Evolutionary conservation across 2,329 filamentous ascomycete genomes (phyloP), one percentile per base, ranked within the genome.

Genomic region (Venturia carpophila): DNA sequence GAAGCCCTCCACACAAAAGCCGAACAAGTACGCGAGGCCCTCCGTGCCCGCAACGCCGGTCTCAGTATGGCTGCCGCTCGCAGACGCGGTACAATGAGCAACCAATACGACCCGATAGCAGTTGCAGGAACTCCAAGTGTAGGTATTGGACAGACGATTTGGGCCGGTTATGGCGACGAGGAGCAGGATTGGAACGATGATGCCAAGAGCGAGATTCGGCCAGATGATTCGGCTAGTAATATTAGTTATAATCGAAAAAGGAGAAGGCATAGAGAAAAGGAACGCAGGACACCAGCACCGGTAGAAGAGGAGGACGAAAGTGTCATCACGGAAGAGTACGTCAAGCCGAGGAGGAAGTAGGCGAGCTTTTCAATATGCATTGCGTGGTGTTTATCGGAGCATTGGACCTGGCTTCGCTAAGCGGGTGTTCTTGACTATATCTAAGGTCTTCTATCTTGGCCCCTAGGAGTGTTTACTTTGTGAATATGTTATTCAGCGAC

Each of bases 1-100:
- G 93, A 97, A 77, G 86, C 85, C 37, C 81, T 97, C n/a, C 93
- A 97, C 73, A 84, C 86, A 69, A 88, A 88, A 71, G 93, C 93
- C 1, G 92, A 97, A 77, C 76, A 82, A 21, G 90, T 97, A 19
- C 87, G 93, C 5, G 87, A 85, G 27, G 85, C 88, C 0, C 81
- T 97, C 5, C 88, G 92, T 6, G 89, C 94, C 73, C 89, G 93
- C 49, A 87, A 88, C 17, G 91, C 91, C 0, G 92, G 91, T 1
- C 79, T 97, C 79, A 79, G 86, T 76, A 75, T 82, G 84, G 73
- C 87, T 80, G 77, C 85, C 77, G 76, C 86, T 80, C 67, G 82
- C 77, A 68, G 82, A 74, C 68, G 87, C 80, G 74, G 67, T 75
- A 80, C 39, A 72, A 80, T 64, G 70, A 68, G 70, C 39, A 74